Conservation (phyloP, 2,329 filamentous ascomycete genomes). For the Aspergillaceae sp. region DNA sequence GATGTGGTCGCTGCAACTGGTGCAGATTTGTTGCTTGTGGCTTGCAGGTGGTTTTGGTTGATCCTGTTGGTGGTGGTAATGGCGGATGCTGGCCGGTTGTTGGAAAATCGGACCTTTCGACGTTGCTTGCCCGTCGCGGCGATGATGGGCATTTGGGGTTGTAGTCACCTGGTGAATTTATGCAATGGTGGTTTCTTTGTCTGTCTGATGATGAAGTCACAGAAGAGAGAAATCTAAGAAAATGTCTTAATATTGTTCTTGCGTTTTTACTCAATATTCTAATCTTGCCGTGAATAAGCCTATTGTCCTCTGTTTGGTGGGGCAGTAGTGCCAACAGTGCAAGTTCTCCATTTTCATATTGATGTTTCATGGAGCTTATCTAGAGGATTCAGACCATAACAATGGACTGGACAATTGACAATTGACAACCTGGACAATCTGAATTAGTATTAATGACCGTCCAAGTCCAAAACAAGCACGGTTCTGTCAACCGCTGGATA, state of each 20-base stretch:
- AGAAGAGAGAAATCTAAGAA: background rate
- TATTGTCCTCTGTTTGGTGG: background rate
- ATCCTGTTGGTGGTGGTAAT: conserved; percentile 13
- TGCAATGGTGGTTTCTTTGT: conserved; percentile 5
- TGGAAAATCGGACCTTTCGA: conserved; percentile 32
- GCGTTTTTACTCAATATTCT: too few species aligned
- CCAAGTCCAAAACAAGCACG: too few species aligned
- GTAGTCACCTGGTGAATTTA: background rate
- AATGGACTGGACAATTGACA: too few species aligned
- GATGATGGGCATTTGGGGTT: conserved; percentile 24
- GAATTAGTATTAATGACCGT: too few species aligned
- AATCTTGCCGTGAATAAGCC: too few species aligned
- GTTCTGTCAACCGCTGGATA: too few species aligned
- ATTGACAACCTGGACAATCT: too few species aligned
- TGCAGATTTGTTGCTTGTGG: conserved; percentile 10
- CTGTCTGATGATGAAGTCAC: background rate
- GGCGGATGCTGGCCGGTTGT: conserved; percentile 16
- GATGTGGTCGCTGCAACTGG: background rate
- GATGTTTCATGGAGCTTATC: background rate
- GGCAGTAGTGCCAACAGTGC: background rate
- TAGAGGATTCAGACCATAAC: background rate
- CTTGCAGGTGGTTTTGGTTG: conserved; percentile 4
- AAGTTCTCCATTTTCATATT: background rate
- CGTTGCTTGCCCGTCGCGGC: conserved; percentile 25
- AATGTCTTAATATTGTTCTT: background rate